A percentile compares a stretch with the other conserved stretches of the same genome.
Evolutionary conservation across 1,284 basidiomycete genomes (phyloP).

Genomic region (Puccinia novopanici): DNA sequence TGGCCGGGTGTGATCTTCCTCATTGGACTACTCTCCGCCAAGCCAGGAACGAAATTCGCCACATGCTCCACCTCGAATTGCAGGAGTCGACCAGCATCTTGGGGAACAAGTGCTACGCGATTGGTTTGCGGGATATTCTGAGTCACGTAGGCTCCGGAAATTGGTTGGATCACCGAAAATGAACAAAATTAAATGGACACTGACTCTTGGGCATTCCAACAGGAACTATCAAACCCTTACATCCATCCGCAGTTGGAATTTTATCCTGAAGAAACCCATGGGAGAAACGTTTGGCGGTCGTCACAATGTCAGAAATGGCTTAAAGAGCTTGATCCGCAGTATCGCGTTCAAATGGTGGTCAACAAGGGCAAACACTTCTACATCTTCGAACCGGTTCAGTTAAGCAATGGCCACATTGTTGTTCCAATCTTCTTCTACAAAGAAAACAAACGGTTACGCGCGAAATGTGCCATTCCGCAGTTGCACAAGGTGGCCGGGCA

Average conservation of each 20-base stretch:
- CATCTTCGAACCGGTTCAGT: no score
- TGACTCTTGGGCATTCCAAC: no score
- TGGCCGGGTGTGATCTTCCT: background rate
- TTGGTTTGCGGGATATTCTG: background rate
- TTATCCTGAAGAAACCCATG: background rate
- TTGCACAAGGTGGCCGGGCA: no score
- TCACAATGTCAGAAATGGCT: background rate
- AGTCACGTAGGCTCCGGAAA: background rate
- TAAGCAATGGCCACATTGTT: no score
- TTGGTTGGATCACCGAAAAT: no score
- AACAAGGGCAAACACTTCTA: background rate
- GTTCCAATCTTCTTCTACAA: no score
- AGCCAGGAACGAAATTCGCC: background rate
- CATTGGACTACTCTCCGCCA: background rate
- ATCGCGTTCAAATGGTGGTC: background rate
- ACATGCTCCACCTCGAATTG: background rate
- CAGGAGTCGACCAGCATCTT: background rate
- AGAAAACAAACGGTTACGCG: no score
- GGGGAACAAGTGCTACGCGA: background rate
- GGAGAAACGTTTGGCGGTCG: background rate
- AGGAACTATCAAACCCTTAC: background rate
- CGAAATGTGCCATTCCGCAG: no score
- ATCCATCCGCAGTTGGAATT: background rate
- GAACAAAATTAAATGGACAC: no score
- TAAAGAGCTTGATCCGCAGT: background rate